Evolutionary conservation across 345 rosid genomes (phyloP), one percentile per base, ranked within the genome.

Genomic region (Hibiscus tridactylites): DNA sequence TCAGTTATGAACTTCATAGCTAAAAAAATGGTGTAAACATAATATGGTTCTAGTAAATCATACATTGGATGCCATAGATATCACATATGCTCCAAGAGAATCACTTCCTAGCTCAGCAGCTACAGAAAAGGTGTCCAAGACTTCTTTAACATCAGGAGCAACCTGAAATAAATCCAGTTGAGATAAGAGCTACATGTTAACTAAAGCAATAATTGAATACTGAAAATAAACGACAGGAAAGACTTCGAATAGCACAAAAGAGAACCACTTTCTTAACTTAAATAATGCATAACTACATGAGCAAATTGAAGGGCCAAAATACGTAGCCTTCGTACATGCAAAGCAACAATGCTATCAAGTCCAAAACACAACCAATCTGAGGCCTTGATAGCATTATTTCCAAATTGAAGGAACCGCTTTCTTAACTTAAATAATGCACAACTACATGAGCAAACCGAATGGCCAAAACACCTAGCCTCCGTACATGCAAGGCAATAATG

Each of bases 11-110:
- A 60, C 71, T 46, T 47, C 50, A 67, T 37, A 61, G 46, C 37
- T 37, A 68, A 29, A 72, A 72, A 76, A 76, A 57, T 16, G 65
- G 26, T 70, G 49, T 35, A 21, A 77, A 58, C 54, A 71, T 49
- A 10, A 24, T 60, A 71, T n/a, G 76, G 63, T 56, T 53, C 52
- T 72, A 62, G 61, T 35, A 35, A 70, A 44, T 65, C 78, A 71
- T 87, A 93, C 98, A 84, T 94, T 86, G 78, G 97, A 95, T 78
- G 99, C 97, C 99, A 95, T 92, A 46, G 99, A 95, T 71, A 95
- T 95, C 75, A 95, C 93, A 76, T 95, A 95, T 74, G 99, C 97
- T 74, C 99, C 99, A 79, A 95, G 96, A 24, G 92, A 89, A 75
- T 92, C 96, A 74, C 86, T 88, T 74, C 98, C 97, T 61, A 88